Base-by-base conservation (phyloP, 2,329 filamentous ascomycete genomes). In the Aspergillus sp. region DNA sequence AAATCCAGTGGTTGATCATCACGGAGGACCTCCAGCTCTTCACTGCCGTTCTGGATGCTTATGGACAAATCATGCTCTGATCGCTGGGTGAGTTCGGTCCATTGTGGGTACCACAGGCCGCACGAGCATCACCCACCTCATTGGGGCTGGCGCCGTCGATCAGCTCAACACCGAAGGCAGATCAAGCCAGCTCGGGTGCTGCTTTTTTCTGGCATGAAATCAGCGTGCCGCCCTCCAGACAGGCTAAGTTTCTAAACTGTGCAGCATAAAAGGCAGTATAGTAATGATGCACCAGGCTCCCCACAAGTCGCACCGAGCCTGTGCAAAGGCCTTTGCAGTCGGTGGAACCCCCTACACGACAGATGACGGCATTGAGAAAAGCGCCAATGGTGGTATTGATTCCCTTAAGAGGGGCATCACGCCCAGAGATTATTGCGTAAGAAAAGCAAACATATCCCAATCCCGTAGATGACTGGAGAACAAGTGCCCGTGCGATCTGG, bases 371-470 rank as follows among this genome's bases (percentile, higher is more conserved):
- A 41, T 61, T 61, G 6, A 61, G 51, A 19, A 61, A 57, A 1
- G 76, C 70, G 7, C 75, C 77, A 27, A 77, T 64, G 9, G 78
- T 74, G 48, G 71, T 65, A 41, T 73, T 67, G 12, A 78, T 58
- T 12, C 56, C 51, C 19, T 52, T 70, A 11, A 77, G 66, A 15
- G 70, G 66, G 13, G 70, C 67, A 33, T 77, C 70, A 4, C 76
- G 69, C 1, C 77, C 77, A 52, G 71, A 73, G n/a, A 76, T 68
- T 3, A 75, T 68, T 3, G 72, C 76, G 54, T 74, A 74, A 13
- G 73, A 76, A 66, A 76, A 79, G 6, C 73, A 57, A 8, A 76
- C 69, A 52, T 77, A 73, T 33, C 75, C 68, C 15, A 66, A 70
- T 1, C 66, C 70, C 8, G 72, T 71, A 48, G 74, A 76, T 2